These are phyloP conservation scores for Saccharomyces paradoxus DNA, from an alignment of 805 yeast species.

Conservation along the genomic window DNA sequence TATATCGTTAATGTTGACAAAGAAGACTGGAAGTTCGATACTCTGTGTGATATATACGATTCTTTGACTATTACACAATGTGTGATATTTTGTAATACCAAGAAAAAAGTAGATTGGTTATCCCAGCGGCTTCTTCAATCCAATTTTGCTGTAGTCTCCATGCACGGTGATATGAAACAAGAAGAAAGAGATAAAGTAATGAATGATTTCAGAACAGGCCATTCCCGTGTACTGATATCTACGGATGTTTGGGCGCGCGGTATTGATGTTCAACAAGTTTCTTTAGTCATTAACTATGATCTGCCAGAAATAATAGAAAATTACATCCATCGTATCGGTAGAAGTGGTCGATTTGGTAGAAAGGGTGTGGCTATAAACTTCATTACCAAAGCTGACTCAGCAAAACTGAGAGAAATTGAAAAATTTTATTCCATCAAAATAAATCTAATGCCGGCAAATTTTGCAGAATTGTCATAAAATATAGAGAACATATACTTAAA, in stretches of 20 bases:
- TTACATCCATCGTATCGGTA: constrained; percentile 95
- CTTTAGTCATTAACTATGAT: constrained; percentile 90
- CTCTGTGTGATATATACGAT: constrained; percentile 90
- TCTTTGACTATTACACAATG: constrained; percentile 94
- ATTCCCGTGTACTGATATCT: constrained; percentile 83
- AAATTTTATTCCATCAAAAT: constrained; percentile 83
- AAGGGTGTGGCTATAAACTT: constrained; percentile 97
- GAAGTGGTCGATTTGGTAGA: constrained; percentile 98
- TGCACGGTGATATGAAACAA: constrained; percentile 96
- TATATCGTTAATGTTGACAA: constrained; percentile 82
- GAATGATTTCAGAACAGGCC: constrained; percentile 93
- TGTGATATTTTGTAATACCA: constrained; percentile 95
- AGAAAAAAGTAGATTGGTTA: constrained; percentile 86
- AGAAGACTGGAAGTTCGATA: constrained; percentile 92
- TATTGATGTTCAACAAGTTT: constrained; percentile 95
- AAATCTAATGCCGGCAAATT: constrained; percentile 82
- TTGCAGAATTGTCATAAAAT: constrained; percentile 38
- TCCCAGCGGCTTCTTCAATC: constrained; percentile 63
- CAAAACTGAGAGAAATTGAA: constrained; percentile 76
- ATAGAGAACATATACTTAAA: neutral
- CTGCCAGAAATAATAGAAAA: constrained; percentile 84
- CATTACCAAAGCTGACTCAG: constrained; percentile 71
- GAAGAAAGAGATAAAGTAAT: constrained; percentile 87
- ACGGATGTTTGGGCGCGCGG: constrained; percentile 98
- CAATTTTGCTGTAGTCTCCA: constrained; percentile 86